Base-by-base conservation (phyloP, 2,329 filamentous ascomycete genomes). In the Aspergillaceae sp. region DNA sequence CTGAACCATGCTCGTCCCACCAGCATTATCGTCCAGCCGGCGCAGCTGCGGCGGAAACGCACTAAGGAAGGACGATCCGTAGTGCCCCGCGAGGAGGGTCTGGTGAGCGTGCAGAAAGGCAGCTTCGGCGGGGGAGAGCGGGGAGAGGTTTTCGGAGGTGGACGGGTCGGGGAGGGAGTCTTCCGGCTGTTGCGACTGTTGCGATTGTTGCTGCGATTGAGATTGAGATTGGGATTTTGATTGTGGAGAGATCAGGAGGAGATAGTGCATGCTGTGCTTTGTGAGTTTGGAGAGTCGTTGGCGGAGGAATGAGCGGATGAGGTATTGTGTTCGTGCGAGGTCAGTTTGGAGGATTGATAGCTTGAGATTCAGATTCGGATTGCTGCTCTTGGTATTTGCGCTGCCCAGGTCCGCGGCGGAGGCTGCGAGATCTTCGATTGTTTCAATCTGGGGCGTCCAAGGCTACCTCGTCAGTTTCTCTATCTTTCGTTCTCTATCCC, bases 331-430 rank as follows among this genome's bases (percentile, higher is more conserved):
- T 40, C 92, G 78, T 65, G 96, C 90, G 45, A 98, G 79, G 70
- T 98, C 92, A 5, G 94, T 97, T 73, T 98, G 92, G 45, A 96
- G 83, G 51, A 98, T 85, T 42, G 96, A 95, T 60, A 97, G 82
- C 50, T 82, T 82, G 65, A 98, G 95, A 65, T 95, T 97, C 53
- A 87, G 84, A 66, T 86, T 89, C 41, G 90, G 86, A 60, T 94
- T 89, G 80, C 90, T 85, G 61, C 86, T 83, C 51, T 85, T 86
- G 8, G 86, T 91, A 76, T 90, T 79, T 48, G 48, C 45, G 43
- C 40, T 52, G 43, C 46, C 42, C 65, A 51, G 73, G 65, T 76
- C 67, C 43, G 62, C 58, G 47, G 66, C 65, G 5, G 67, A 64
- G n/a, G 65, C 59, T 41, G 70, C 68, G 36, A 73, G 62, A 52